Conservation (phyloP, 2,329 filamentous ascomycete species). For the Nemania sp. region DNA sequence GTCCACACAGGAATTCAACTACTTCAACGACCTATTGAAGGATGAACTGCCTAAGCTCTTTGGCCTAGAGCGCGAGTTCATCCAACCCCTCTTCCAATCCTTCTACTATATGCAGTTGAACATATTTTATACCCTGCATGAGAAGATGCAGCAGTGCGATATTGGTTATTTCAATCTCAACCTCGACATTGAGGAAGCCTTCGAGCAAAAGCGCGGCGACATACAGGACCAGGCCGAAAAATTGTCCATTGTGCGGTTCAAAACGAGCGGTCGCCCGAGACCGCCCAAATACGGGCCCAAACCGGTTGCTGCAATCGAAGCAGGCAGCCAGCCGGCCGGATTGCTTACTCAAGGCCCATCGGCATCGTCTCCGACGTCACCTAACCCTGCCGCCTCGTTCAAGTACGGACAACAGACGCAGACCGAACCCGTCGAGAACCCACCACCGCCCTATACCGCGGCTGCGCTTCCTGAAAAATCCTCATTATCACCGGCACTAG, state of each 20-base stretch:
- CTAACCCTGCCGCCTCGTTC: constrained; percentile 37
- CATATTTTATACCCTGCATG: constrained; percentile 97
- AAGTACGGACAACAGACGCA: constrained; percentile 42
- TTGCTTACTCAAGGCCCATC: constrained; percentile 54
- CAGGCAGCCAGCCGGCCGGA: constrained; percentile 38
- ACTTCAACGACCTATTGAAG: constrained; percentile 97
- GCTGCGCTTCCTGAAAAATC: constrained; percentile 44
- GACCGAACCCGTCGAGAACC: constrained; percentile 54
- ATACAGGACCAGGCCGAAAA: constrained; percentile 83
- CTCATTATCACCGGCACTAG: constrained; percentile 37
- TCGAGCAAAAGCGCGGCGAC: constrained; percentile 84
- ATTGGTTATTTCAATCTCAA: constrained; percentile 97
- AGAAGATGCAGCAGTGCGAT: constrained; percentile 95
- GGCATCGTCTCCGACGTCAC: constrained; percentile 15
- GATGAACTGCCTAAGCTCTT: constrained; percentile 94
- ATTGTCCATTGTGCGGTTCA: constrained; percentile 86
- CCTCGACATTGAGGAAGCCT: constrained; percentile 88
- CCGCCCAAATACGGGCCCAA: constrained; percentile 63
- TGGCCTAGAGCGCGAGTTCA: constrained; percentile 86
- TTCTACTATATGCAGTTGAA: constrained; percentile 99
- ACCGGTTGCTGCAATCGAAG: constrained; percentile 44
- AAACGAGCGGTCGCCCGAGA: constrained; percentile 74
- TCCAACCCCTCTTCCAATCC: constrained; percentile 93
- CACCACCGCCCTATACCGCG: constrained; percentile 73
- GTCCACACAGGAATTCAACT: constrained; percentile 94